Evolutionary conservation across 805 yeast species (phyloP), one percentile per base, ranked within the genome.

Genomic region (Saccharomycopsis lassenensis): DNA sequence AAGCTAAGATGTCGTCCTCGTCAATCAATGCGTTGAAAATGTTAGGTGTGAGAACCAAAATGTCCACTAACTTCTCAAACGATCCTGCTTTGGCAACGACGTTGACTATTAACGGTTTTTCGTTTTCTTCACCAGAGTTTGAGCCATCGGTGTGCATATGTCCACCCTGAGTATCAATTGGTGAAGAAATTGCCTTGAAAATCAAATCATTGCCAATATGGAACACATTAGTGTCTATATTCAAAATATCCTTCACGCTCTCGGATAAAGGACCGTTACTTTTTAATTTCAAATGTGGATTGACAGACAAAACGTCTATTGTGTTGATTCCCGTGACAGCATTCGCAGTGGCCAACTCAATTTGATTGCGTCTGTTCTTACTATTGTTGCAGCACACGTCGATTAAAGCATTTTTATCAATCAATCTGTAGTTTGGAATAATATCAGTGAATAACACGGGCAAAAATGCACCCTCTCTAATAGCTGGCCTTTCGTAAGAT

Each of bases 61-160:
- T 65, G 55, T 89, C 96, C 37, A 86, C 65, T 47, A 89, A 64
- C 47, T 75, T 74, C 29, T 83, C 91, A 39, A 84, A 57, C 1
- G 82, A 67, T 1, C 91, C 91, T 3, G 83, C 71, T 47, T 75
- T 77, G 19, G 74, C 57, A 5, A 69, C 77, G 5, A 72, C 77
- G 37, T 58, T 54, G 16, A 65, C 50, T 37, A 50, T 7, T 16
- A 36, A 20, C 15, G 48, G 61, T 39, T 48, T 61, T 11, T 48
- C 50, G 1, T 51, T 54, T 34, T 48, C 43, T 29, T 47, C 44
- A 41, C 50, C 48, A 38, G 47, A 40, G 25, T 38, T 46, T 20
- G 39, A 33, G 8, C 43, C 42, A 1, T 69, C 56, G 4, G 68
- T 56, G 10, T 47, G 46, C 7, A 48, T 51, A 29, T 46, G 49